phyloP scores from a whole-genome alignment of 106 monocot genomes.

The Acorus calamus region DNA sequence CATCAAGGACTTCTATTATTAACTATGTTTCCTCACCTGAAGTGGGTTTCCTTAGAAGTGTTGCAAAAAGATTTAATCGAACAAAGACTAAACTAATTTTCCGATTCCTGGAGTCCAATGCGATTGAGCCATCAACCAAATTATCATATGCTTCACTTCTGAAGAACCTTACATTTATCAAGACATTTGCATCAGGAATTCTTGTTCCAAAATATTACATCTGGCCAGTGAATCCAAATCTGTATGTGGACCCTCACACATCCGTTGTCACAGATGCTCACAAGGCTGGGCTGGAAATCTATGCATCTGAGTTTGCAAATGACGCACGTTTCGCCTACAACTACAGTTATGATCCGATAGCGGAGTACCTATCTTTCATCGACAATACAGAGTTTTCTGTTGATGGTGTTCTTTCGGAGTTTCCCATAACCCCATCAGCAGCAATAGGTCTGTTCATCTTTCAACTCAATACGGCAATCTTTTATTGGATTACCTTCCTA shows the following conservation, averaged over 20 bases:
- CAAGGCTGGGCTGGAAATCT: neutral
- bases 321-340: neutral
- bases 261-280: slow-evolving; percentile 1
- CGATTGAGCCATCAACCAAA: slow-evolving; percentile 62
- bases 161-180: slow-evolving; percentile 73
- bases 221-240: neutral
- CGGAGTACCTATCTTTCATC: neutral
- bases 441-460: slow-evolving; percentile 4
- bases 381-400: neutral
- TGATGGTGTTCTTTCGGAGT: neutral
- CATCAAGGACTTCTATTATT: slow-evolving; percentile 23
- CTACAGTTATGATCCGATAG: neutral
- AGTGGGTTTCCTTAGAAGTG: slow-evolving; percentile 46
- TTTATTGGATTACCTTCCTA: too few relatives aligned
- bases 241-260: neutral
- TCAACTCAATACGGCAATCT: too few relatives aligned
- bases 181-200: slow-evolving; percentile 80
- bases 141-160: slow-evolving; percentile 51
- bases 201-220: slow-evolving; percentile 67
- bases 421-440: slow-evolving; percentile 1
- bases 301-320: slow-evolving; percentile 1
- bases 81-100: slow-evolving; percentile 62
- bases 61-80: slow-evolving; percentile 21
- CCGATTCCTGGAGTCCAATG: slow-evolving; percentile 38
- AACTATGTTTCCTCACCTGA: slow-evolving; percentile 80